Percentiles rank a stretch among this genome's conserved stretches.
These are phyloP conservation scores for Mycena vitilis DNA, from an alignment of 768 basidiomycete species.

Conservation along the genomic window DNA sequence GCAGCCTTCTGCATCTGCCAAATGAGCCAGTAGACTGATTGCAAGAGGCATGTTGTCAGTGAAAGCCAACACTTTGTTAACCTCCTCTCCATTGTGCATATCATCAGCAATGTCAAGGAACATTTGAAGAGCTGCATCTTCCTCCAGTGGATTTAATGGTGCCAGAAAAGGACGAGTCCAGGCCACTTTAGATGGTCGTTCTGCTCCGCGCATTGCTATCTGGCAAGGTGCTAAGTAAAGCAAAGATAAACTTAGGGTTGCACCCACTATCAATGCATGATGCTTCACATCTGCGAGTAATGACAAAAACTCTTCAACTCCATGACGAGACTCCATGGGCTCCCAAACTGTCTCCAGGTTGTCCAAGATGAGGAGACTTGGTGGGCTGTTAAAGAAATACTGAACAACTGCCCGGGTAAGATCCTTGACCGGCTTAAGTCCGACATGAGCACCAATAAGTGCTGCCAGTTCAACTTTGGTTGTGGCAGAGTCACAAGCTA, in stretches of 20 bases:
- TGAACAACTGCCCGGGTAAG: background rate
- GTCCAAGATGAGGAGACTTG: background rate
- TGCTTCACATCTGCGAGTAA: constrained; percentile 1
- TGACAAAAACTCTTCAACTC: constrained; percentile 7
- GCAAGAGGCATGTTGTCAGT: constrained; percentile 11
- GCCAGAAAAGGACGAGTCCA: constrained; percentile 6
- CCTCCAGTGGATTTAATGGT: background rate
- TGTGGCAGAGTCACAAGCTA: constrained; percentile 7
- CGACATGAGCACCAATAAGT: background rate
- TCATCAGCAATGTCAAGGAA: constrained; percentile 6
- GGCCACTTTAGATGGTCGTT: background rate
- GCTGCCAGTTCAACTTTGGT: constrained; percentile 1
- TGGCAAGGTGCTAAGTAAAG: background rate
- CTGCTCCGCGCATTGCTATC: constrained; percentile 15
- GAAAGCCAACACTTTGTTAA: background rate
- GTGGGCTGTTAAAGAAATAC: background rate
- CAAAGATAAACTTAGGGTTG: background rate
- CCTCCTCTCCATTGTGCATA: background rate
- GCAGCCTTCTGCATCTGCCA: background rate
- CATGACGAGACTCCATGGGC: background rate
- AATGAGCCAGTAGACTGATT: constrained; percentile 1
- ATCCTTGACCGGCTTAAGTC: background rate
- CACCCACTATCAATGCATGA: background rate
- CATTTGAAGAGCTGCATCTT: background rate
- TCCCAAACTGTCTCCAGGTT: constrained; percentile 16